Percentiles rank a stretch among this genome's conserved stretches.
phyloP scores from a whole-genome alignment of 75 land plant genomes.

The Cupressus sempervirens region DNA sequence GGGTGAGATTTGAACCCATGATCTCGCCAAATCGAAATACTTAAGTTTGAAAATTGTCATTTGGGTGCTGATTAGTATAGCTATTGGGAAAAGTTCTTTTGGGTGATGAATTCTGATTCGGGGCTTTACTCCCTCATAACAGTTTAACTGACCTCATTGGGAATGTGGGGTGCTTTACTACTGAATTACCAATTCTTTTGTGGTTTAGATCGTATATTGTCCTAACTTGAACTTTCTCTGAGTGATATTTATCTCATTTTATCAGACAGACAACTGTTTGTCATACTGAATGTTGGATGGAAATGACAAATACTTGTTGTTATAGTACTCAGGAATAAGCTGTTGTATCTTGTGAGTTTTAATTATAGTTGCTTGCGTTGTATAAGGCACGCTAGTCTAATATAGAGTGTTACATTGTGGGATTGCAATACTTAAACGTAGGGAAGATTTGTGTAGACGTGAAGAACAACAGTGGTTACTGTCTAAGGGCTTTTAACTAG shows the following conservation, averaged over 20 bases:
- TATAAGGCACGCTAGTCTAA: not conserved
- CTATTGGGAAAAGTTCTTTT: not conserved
- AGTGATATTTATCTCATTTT: no score
- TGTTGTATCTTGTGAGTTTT: no score
- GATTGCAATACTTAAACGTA: not conserved
- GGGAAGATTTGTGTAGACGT: not conserved
- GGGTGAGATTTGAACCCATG: slow-evolving; percentile 2
- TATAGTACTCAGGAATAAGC: no score
- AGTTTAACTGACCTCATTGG: not conserved
- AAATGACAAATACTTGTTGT: no score
- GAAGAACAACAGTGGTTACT: not conserved
- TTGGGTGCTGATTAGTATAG: not conserved
- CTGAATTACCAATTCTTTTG: not conserved
- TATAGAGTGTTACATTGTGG: no score
- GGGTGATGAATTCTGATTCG: not conserved
- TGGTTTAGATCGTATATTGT: no score
- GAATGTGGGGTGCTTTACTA: not conserved
- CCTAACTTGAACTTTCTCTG: no score
- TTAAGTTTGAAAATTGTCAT: not conserved
- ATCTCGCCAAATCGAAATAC: not conserved
- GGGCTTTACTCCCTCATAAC: not conserved
- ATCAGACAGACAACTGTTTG: no score
- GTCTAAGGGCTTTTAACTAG: not conserved
- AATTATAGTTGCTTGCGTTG: no score
- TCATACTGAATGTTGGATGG: no score